Evolutionary conservation across 805 yeast genomes (phyloP).

Genomic region (Lachancea sp.): DNA sequence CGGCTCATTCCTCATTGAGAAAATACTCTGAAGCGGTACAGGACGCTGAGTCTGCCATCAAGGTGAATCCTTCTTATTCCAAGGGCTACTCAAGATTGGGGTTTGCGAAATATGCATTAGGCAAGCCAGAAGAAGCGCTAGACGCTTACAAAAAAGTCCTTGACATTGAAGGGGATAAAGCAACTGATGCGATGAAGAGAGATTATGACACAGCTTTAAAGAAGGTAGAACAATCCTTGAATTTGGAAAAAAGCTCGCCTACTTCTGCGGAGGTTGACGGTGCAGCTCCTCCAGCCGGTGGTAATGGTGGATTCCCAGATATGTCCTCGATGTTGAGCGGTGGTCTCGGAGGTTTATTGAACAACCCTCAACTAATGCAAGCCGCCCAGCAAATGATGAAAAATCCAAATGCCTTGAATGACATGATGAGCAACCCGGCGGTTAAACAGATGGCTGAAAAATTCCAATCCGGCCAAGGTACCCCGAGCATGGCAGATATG

Average conservation of each 20-base stretch:
- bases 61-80: conserved; percentile 70
- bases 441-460: conserved; percentile 77
- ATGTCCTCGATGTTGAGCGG: conserved; percentile 59
- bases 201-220: conserved; percentile 92
- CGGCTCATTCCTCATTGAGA: conserved; percentile 78
- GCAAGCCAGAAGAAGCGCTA: conserved; percentile 84
- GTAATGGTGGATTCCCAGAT: conserved; percentile 64
- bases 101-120: conserved; percentile 86
- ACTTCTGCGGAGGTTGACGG: conserved; percentile 22
- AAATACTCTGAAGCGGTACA: conserved; percentile 70
- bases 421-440: conserved; percentile 74
- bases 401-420: conserved; percentile 69
- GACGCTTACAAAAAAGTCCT: conserved; percentile 87
- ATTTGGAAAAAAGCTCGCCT: conserved; percentile 31
- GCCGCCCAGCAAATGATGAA: conserved; percentile 86
- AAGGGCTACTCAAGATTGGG: conserved; percentile 96
- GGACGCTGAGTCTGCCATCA: conserved; percentile 80
- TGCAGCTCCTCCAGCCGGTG: conserved; percentile 25
- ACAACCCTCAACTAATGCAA: conserved; percentile 86
- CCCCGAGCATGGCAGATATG: conserved; percentile 58
- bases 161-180: conserved; percentile 76
- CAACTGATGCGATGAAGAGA: conserved; percentile 83
- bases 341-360: conserved; percentile 67
- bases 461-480: conserved; percentile 60
- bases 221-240: conserved; percentile 73